A percentile compares a stretch with the other conserved stretches of the same genome.
phyloP scores from a whole-genome alignment of 257 asterid species.

The Rauvolfia tetraphylla region DNA sequence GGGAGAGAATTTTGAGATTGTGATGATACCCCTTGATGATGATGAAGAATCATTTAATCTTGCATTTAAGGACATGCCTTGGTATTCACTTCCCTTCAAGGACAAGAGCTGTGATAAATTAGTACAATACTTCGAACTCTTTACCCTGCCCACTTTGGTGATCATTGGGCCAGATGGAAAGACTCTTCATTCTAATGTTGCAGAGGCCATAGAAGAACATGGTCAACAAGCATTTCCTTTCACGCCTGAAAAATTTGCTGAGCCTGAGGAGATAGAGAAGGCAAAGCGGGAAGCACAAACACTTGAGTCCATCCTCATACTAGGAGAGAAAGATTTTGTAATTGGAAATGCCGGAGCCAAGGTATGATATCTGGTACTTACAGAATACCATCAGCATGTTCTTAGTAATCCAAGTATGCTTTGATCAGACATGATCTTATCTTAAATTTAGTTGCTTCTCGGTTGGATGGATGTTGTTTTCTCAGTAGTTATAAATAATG shows the following conservation, averaged over 20 bases:
- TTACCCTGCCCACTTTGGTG: constrained; percentile 57
- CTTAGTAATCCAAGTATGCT: background rate
- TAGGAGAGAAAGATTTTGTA: constrained; percentile 55
- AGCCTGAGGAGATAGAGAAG: constrained; percentile 66
- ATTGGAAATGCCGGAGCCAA: constrained; percentile 62
- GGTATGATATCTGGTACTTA: constrained; percentile 35
- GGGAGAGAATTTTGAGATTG: constrained; percentile 65
- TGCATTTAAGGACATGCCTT: constrained; percentile 53
- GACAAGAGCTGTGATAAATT: constrained; percentile 56
- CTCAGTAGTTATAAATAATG: background rate
- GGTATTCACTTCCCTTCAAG: constrained; percentile 69
- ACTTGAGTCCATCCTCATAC: constrained; percentile 74
- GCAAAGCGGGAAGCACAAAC: constrained; percentile 80
- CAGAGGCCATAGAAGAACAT: constrained; percentile 69
- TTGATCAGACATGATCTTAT: background rate
- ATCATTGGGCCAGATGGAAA: constrained; percentile 85
- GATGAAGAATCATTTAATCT: constrained; percentile 47
- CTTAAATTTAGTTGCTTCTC: background rate
- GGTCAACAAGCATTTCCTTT: constrained; percentile 75
- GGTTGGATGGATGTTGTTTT: background rate
- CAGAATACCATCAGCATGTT: background rate
- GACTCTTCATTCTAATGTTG: constrained; percentile 65
- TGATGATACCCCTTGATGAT: constrained; percentile 74
- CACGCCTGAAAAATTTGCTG: constrained; percentile 67
- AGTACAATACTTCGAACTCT: constrained; percentile 57